Percentiles rank a stretch among this genome's conserved stretches.
Evolutionary conservation across 305 asterid genomes (phyloP).

Genomic region (Salvia sclarea): DNA sequence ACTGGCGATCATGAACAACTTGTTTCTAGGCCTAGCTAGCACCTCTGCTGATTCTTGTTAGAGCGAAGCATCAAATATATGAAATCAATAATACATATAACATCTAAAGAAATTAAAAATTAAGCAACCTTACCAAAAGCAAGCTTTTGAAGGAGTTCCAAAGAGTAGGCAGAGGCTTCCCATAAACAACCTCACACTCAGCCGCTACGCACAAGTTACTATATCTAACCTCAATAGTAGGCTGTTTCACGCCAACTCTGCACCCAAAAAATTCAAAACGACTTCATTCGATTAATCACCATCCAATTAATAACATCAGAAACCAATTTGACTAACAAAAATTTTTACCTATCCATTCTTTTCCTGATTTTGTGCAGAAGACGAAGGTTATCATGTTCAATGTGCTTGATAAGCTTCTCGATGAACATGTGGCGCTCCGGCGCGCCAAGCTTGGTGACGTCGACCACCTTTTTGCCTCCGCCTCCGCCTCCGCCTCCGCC

Average conservation of each 20-base stretch:
- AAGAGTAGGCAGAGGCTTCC: slow-evolving; percentile 84
- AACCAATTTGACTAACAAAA: neutral
- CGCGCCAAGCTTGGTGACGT: slow-evolving; percentile 74
- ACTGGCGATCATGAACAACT: too few species aligned
- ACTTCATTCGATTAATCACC: neutral
- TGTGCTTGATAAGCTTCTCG: slow-evolving; percentile 71
- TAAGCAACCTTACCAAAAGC: slow-evolving; percentile 39
- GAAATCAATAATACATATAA: too few species aligned
- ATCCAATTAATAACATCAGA: neutral
- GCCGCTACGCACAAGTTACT: slow-evolving; percentile 55
- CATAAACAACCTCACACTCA: slow-evolving; percentile 73
- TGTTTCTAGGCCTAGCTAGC: too few species aligned
- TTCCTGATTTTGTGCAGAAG: slow-evolving; percentile 71
- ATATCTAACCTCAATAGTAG: slow-evolving; percentile 74
- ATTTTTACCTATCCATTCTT: slow-evolving; percentile 61
- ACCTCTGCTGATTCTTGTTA: too few species aligned
- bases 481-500: too few species aligned
- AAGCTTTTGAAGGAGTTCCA: slow-evolving; percentile 67
- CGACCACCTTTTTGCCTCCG: slow-evolving; percentile 60
- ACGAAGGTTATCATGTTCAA: slow-evolving; percentile 75
- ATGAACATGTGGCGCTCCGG: slow-evolving; percentile 67
- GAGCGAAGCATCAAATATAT: too few species aligned
- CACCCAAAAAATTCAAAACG: slow-evolving; percentile 22
- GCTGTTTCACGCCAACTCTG: slow-evolving; percentile 69
- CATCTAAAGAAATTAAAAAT: too few species aligned